These are phyloP conservation scores for Nakazawaea peltata DNA, from an alignment of 805 yeast genomes.

Conservation along the genomic window DNA sequence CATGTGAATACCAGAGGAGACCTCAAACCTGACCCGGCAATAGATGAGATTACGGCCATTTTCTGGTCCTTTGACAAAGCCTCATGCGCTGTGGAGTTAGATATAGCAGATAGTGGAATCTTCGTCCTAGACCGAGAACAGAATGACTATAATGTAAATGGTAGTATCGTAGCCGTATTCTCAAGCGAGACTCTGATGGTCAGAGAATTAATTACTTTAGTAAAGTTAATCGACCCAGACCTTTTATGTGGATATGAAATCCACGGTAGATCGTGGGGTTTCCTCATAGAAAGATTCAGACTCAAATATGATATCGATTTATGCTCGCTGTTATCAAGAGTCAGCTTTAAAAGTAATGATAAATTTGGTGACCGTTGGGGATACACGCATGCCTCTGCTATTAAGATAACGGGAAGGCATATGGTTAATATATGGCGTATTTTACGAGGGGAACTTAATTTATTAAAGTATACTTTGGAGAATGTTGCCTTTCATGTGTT, in stretches of 20 bases:
- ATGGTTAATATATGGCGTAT: slow-evolving; percentile 80
- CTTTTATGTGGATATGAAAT: slow-evolving; percentile 81
- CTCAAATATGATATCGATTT: slow-evolving; percentile 41
- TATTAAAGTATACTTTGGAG: slow-evolving; percentile 69
- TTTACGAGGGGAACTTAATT: slow-evolving; percentile 50
- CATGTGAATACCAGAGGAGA: slow-evolving; percentile 49
- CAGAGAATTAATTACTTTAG: slow-evolving; percentile 42
- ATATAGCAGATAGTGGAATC: slow-evolving; percentile 29
- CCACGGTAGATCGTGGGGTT: slow-evolving; percentile 84
- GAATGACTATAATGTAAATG: slow-evolving; percentile 12
- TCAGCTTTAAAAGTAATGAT: slow-evolving; percentile 35
- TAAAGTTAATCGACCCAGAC: slow-evolving; percentile 75
- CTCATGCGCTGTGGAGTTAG: slow-evolving; percentile 23
- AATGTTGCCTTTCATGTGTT: slow-evolving; percentile 62
- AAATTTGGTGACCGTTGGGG: slow-evolving; percentile 74
- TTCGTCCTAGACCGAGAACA: slow-evolving; percentile 15
- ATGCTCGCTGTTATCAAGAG: slow-evolving; percentile 54
- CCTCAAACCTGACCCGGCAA: slow-evolving; percentile 54
- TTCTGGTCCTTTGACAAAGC: slow-evolving; percentile 56
- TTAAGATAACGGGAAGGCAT: slow-evolving; percentile 73
- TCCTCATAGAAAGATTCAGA: slow-evolving; percentile 57
- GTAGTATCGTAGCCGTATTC: slow-evolving; percentile 30
- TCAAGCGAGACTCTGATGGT: slow-evolving; percentile 54
- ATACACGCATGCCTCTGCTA: slow-evolving; percentile 63
- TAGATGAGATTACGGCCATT: slow-evolving; percentile 51